Base-by-base conservation (phyloP, 495 filamentous ascomycete genomes). In the Bathelium albidoporum region DNA sequence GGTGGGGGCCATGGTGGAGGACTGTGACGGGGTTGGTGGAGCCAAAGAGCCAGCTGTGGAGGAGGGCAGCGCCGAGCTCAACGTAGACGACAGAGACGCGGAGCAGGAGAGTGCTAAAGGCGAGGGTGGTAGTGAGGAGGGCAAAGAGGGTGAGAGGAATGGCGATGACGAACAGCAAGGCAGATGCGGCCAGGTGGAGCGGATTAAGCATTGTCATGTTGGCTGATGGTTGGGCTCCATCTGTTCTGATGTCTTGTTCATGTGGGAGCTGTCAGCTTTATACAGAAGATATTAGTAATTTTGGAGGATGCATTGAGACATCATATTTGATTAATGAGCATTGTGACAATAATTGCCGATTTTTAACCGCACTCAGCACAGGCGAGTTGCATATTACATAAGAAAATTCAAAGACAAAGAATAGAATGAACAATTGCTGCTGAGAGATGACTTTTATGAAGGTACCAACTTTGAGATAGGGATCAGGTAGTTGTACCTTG, bases 81-180 rank as follows among this genome's bases (percentile, higher is more conserved):
- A 87, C 69, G 69, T 89, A 91, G 59, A 91, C 81, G 53, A 90
- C 68, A 39, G 81, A 76, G 7, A 87, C 80, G 29, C 87, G 83
- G 60, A 90, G 66, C 65, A 84, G 78, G 22, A 95, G 80, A 4
- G 87, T 77, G 11, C 81, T 75, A 59, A 89, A 78, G 39, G 89
- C 87, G 52, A 91, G 64, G 20, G 78, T 78, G 39, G 87, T 84
- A 36, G 89, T 93, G 62, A 90, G 68, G 64, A 79, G 80, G 59
- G 89, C 89, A 59, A 88, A 83, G 59, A 88, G 68, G 61, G 83
- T 76, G 62, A 93, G 79, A 1, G 90, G 88, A 24, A 91, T 74
- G 14, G 87, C 85, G 68, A 89, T 73, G 62, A 89, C 59, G 67
- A 84, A 75, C 61, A 92, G 74, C 59, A 88, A 67, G 2, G 29